These are phyloP conservation scores for Hanseniaspora sp. DNA, from an alignment of 1,139 yeast genomes.

Conservation along the genomic window DNA sequence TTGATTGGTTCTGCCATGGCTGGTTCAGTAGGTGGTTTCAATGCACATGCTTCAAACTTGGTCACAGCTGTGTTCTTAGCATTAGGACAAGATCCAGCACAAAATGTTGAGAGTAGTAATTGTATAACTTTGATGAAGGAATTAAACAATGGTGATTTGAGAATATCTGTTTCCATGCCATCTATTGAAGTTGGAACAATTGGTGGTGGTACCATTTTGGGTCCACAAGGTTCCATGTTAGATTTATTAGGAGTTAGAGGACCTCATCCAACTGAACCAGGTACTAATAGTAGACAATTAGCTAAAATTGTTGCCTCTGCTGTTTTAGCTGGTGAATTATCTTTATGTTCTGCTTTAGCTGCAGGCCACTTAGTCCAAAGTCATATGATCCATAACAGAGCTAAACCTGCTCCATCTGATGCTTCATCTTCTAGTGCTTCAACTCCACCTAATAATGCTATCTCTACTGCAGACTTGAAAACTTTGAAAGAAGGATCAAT, in stretches of 20 bases:
- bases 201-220: slow-evolving; percentile 97
- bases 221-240: slow-evolving; percentile 93
- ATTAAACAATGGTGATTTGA: slow-evolving; percentile 59
- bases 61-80: slow-evolving; percentile 91
- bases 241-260: slow-evolving; percentile 92
- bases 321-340: slow-evolving; percentile 91
- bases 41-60: slow-evolving; percentile 94
- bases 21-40: slow-evolving; percentile 94
- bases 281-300: slow-evolving; percentile 85
- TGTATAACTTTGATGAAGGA: slow-evolving; percentile 93
- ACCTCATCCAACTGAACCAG: slow-evolving; percentile 88
- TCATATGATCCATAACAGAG: slow-evolving; percentile 93
- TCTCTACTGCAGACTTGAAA: slow-evolving; percentile 35
- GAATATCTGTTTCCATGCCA: slow-evolving; percentile 94
- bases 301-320: slow-evolving; percentile 93
- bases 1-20: slow-evolving; percentile 97
- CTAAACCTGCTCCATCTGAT: slow-evolving; percentile 20
- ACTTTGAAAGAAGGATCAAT: slow-evolving; percentile 60
- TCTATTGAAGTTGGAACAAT: slow-evolving; percentile 97
- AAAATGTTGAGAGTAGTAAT: slow-evolving; percentile 91
- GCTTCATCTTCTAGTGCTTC: background rate
- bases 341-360: slow-evolving; percentile 88
- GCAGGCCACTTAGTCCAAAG: slow-evolving; percentile 98
- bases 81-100: slow-evolving; percentile 98
- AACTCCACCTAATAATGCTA: slow-evolving; percentile 18